phyloP scores from a whole-genome alignment of 768 basidiomycete genomes.

The Tulasnella sp. region DNA sequence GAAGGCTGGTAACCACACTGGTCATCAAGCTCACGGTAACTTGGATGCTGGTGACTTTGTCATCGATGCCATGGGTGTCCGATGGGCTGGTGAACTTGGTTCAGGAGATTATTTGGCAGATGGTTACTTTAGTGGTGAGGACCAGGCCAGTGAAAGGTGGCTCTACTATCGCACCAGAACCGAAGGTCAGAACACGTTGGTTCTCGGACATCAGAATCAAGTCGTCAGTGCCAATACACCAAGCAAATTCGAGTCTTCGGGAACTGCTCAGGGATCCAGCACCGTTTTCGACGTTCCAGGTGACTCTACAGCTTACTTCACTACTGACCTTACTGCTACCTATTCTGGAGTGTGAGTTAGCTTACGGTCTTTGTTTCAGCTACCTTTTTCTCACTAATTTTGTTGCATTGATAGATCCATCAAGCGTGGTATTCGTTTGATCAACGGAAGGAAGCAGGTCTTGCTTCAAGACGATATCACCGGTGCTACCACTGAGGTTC shows the following conservation, averaged over 20 bases:
- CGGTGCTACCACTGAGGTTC: conserved; percentile 37
- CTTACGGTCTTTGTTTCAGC: not conserved
- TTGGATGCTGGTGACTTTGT: conserved; percentile 94
- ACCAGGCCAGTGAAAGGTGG: conserved; percentile 64
- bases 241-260: conserved; percentile 41
- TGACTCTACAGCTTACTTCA: conserved; percentile 69
- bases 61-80: conserved; percentile 79
- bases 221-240: conserved; percentile 51
- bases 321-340: conserved; percentile 61
- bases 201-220: conserved; percentile 69
- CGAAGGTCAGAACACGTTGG: conserved; percentile 91
- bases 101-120: conserved; percentile 68
- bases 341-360: conserved; percentile 37
- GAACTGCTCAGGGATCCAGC: conserved; percentile 62
- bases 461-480: conserved; percentile 87
- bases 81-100: conserved; percentile 93
- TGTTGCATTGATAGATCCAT: conserved; percentile 41
- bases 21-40: conserved; percentile 91
- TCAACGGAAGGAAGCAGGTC: conserved; percentile 78
- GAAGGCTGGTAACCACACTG: conserved; percentile 68
- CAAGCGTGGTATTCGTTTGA: conserved; percentile 68
- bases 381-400: not conserved
- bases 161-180: conserved; percentile 92
- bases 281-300: conserved; percentile 53
- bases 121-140: conserved; percentile 66